A percentile compares a stretch with the other conserved stretches of the same genome.
phyloP scores from a whole-genome alignment of 129 eudicot species.

The Rutidosis leptorrhynchoides region DNA sequence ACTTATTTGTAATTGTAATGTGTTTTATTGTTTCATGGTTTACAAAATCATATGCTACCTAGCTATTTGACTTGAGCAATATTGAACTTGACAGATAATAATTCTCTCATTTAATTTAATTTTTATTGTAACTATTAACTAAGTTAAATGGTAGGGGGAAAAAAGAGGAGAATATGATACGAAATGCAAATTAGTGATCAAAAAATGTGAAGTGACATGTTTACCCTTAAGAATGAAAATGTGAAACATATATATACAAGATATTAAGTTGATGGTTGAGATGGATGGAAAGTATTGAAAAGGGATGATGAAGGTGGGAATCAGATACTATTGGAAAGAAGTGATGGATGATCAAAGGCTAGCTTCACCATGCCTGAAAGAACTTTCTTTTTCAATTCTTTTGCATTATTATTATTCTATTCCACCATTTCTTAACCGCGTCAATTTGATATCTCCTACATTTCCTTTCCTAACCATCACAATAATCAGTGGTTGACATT shows the following conservation, averaged over 20 bases:
- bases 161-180: neutral
- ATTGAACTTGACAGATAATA: no score
- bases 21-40: no score
- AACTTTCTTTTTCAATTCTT: constrained; percentile 26
- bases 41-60: no score
- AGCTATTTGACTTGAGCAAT: no score
- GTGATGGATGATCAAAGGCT: constrained; percentile 30
- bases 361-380: constrained; percentile 26
- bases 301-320: constrained; percentile 31
- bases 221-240: constrained; percentile 1
- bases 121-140: no score
- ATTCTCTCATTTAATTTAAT: no score
- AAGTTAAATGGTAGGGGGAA: no score
- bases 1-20: neutral
- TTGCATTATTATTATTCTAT: constrained; percentile 37
- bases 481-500: neutral
- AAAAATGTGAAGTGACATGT: neutral
- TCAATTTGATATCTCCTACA: neutral
- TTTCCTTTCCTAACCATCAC: neutral
- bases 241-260: neutral
- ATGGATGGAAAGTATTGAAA: constrained; percentile 19
- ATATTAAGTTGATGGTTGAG: constrained; percentile 8
- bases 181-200: neutral
- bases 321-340: constrained; percentile 41
- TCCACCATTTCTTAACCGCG: constrained; percentile 11